Percentiles rank a stretch among this genome's conserved stretches.
phyloP scores from a whole-genome alignment of 2,329 filamentous ascomycete genomes.

The Periconia sp. region DNA sequence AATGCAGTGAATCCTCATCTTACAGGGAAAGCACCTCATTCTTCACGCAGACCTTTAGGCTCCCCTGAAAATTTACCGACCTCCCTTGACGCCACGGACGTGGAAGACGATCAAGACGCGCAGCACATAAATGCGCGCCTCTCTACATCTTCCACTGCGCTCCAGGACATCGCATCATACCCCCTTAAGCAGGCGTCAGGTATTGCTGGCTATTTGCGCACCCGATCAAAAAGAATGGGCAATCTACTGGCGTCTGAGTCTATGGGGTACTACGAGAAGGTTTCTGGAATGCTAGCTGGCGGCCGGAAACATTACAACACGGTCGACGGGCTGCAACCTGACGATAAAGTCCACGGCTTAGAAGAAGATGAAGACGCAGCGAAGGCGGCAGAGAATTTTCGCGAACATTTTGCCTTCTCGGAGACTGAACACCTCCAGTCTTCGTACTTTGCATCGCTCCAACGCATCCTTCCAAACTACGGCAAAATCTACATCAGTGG shows the following conservation, averaged over 20 bases:
- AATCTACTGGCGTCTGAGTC: constrained; percentile 83
- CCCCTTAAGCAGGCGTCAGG: constrained; percentile 81
- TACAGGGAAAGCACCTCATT: constrained; percentile 14
- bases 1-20: constrained; percentile 14
- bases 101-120: constrained; percentile 31
- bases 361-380: constrained; percentile 59
- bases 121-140: constrained; percentile 27
- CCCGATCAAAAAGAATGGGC: constrained; percentile 77
- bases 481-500: constrained; percentile 96
- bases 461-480: constrained; percentile 86
- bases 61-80: constrained; percentile 4
- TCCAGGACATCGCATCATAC: constrained; percentile 69
- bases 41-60: constrained; percentile 13
- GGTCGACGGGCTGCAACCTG: constrained; percentile 63
- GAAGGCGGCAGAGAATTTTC: constrained; percentile 69
- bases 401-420: constrained; percentile 87
- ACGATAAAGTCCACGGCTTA: constrained; percentile 61
- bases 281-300: constrained; percentile 95
- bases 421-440: constrained; percentile 80
- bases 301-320: constrained; percentile 87
- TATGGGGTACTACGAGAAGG: constrained; percentile 95
- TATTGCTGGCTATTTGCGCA: constrained; percentile 80
- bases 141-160: constrained; percentile 52
- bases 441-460: constrained; percentile 89
- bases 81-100: constrained; percentile 16